These are phyloP conservation scores for Penicillium diatomitis DNA, from an alignment of 495 filamentous ascomycete genomes.

Conservation along the genomic window DNA sequence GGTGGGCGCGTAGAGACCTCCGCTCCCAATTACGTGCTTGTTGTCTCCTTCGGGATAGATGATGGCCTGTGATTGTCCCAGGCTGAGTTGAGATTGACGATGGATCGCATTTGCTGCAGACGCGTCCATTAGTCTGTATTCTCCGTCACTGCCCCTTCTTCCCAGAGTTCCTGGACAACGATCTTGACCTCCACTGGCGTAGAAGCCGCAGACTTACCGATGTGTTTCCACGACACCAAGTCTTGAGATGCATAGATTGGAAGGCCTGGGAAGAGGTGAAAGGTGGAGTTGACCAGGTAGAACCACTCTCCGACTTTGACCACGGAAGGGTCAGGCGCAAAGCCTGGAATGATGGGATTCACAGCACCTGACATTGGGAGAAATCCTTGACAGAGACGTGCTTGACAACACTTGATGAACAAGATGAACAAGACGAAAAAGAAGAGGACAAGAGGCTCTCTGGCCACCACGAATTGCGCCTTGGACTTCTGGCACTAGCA, in stretches of 20 bases:
- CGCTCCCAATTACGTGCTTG: slow-evolving; percentile 6
- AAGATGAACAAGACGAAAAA: not conserved
- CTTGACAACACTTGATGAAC: no score
- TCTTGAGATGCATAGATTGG: slow-evolving; percentile 30
- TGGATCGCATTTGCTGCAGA: not conserved
- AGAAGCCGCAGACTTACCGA: not conserved
- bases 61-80: not conserved
- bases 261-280: slow-evolving; percentile 29
- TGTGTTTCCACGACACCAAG: slow-evolving; percentile 15
- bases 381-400: no score
- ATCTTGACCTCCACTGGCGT: not conserved
- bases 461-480: no score
- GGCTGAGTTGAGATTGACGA: not conserved
- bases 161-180: no score
- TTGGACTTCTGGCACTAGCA: no score
- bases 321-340: slow-evolving; percentile 23
- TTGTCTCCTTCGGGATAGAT: not conserved
- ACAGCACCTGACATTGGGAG: not conserved
- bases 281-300: slow-evolving; percentile 28
- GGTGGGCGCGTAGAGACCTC: slow-evolving; percentile 18
- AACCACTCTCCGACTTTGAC: slow-evolving; percentile 14
- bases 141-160: no score
- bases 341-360: slow-evolving; percentile 18
- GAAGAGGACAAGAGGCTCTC: no score
- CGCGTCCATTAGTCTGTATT: not conserved